Evolutionary conservation across 2,329 filamentous ascomycete genomes (phyloP).

Genomic region (Talaromyces amestolkiae): DNA sequence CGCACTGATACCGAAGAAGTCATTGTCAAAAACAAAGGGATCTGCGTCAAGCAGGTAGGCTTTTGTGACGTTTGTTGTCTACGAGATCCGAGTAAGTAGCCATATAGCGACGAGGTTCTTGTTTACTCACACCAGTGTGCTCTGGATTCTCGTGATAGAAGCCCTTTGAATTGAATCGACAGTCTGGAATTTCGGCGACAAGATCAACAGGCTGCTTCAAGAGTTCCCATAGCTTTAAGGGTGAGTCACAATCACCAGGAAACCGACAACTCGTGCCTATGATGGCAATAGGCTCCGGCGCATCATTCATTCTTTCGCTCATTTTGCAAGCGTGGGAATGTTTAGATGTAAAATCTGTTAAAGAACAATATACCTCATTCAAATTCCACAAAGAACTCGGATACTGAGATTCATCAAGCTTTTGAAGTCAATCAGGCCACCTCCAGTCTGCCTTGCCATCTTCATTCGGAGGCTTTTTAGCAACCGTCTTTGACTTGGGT

Average conservation of each 20-base stretch:
- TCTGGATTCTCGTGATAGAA: not conserved
- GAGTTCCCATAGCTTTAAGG: not conserved
- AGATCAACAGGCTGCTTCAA: not conserved
- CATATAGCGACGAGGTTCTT: not conserved
- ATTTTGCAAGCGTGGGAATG: not conserved
- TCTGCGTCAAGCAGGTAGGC: conserved; percentile 26
- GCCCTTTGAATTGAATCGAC: not conserved
- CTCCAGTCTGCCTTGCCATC: not conserved
- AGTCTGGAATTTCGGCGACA: not conserved
- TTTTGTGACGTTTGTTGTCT: conserved; percentile 28
- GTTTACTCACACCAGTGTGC: not conserved
- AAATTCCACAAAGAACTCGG: not conserved
- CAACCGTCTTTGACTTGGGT: not conserved
- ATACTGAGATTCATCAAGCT: not conserved
- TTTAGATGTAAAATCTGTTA: not conserved
- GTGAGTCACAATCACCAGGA: not conserved
- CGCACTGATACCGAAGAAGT: conserved; percentile 26
- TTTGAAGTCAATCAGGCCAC: not conserved
- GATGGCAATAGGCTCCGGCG: not conserved
- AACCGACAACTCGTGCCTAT: not conserved
- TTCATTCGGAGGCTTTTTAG: not conserved
- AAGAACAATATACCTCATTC: not conserved
- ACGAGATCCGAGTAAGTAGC: not conserved
- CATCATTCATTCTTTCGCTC: not conserved
- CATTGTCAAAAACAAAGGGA: conserved; percentile 24